A percentile compares a stretch with the other conserved stretches of the same genome.
phyloP scores from a whole-genome alignment of 179 eudicot species.

The Corrigiola litoralis region DNA sequence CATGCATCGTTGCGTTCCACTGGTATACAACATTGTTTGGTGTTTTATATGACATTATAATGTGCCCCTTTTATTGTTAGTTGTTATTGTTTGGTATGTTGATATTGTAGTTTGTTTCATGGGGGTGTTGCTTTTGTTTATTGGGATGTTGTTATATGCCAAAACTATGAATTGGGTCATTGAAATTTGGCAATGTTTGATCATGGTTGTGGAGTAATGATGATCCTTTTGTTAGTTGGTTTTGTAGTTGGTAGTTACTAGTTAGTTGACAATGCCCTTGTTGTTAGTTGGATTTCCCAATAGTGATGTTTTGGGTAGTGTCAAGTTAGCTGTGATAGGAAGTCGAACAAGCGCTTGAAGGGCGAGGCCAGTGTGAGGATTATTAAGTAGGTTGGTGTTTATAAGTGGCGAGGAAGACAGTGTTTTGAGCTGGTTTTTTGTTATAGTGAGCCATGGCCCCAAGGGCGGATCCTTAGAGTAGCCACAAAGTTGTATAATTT shows the following conservation, averaged over 20 bases:
- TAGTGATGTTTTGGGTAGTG: background rate
- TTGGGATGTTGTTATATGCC: background rate
- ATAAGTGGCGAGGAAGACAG: background rate
- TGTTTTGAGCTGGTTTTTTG: background rate
- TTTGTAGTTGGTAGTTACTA: background rate
- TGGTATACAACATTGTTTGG: conserved; percentile 13
- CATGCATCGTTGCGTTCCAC: conserved; percentile 16
- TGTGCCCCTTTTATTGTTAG: no score
- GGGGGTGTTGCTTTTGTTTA: background rate
- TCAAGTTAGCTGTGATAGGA: background rate
- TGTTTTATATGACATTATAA: background rate
- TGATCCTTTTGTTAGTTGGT: background rate
- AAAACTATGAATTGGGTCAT: background rate
- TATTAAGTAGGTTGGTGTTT: background rate
- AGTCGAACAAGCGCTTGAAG: background rate
- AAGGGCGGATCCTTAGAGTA: background rate
- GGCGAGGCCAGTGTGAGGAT: background rate
- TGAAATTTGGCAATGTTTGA: background rate
- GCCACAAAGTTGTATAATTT: no score
- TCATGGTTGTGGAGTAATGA: background rate
- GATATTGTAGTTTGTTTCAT: background rate
- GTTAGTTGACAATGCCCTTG: background rate
- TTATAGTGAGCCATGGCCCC: background rate
- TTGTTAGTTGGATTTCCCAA: background rate
- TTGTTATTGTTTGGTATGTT: background rate